Base-by-base conservation (phyloP, 345 rosid species). In the Sonneratia alba region DNA sequence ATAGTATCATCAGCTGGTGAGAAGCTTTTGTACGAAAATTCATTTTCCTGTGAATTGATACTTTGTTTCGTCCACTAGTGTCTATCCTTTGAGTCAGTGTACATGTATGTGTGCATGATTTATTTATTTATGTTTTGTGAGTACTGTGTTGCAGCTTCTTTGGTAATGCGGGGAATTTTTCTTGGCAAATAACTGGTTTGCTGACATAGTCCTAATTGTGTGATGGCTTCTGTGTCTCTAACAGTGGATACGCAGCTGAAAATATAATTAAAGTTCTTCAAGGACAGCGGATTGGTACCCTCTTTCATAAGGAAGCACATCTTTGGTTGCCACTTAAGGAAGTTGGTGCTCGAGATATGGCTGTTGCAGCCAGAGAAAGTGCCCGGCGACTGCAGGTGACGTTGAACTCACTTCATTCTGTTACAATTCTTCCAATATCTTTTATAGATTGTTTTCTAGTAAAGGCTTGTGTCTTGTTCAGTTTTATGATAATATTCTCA, bases 221-320 rank as follows among this genome's bases (percentile, higher is more conserved):
- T 37, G 67, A 37, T 67, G 4, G 43, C 18, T 74, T 14, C 59
- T 74, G 16, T 75, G 78, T 76, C 72, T 74, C 80, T 80, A 80
- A 71, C 57, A 96, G 99, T 81, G 98, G 99, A 22, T 89, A 42
- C 84, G 84, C 94, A 56, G 82, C 85, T 73, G 90, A 80, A 77
- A 91, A 85, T 81, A 89, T 95, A 55, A 77, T 80, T 70, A 88
- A 88, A 81, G 94, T 92, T 71, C 96, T 96, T 70, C 87, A 87
- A 81, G 99, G 99, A 71, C 87, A 89, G 80, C 79, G 83, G 70
- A 75, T 92, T 22, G 98, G 99, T 74, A 92, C 99, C 71, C 90
- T 96, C 48, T 96, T 96, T 83, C 99, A 96, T 79, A 81, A 83
- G 79, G 91, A 92, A 80, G 96, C 98, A 48, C 93, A 88, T 80